phyloP scores from a whole-genome alignment of 2,329 filamentous ascomycete species.

The Intubia oerlemansii region DNA sequence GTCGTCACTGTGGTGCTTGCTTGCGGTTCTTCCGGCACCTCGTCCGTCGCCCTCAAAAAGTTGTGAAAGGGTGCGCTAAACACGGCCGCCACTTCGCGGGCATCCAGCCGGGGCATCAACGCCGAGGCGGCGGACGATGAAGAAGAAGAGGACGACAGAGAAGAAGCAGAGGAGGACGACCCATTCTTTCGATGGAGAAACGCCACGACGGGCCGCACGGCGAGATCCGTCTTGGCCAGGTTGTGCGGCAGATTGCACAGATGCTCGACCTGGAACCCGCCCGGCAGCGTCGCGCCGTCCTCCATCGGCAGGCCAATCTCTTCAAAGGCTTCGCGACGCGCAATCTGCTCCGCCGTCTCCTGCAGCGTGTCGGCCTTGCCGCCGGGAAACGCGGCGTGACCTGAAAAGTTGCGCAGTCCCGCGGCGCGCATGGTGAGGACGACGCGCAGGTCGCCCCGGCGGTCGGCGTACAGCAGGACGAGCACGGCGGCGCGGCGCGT shows the following conservation, averaged over 20 bases:
- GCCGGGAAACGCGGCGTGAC: conserved; percentile 71
- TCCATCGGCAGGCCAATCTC: conserved; percentile 75
- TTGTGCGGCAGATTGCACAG: conserved; percentile 66
- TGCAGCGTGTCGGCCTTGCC: conserved; percentile 41
- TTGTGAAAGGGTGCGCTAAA: conserved; percentile 79
- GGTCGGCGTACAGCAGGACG: conserved; percentile 72
- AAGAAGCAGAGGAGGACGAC: no score
- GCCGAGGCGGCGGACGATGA: conserved; percentile 36
- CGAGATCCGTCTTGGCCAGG: conserved; percentile 51
- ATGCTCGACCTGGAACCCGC: conserved; percentile 56
- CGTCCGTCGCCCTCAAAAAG: conserved; percentile 45
- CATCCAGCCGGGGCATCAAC: conserved; percentile 63
- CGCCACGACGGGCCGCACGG: conserved; percentile 56
- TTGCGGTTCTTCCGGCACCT: conserved; percentile 21
- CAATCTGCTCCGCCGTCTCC: conserved; percentile 58
- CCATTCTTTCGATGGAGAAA: conserved; percentile 35
- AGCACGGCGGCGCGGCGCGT: conserved; percentile 67
- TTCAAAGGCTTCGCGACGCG: conserved; percentile 74
- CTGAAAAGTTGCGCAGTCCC: conserved; percentile 46
- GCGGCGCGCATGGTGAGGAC: conserved; percentile 48
- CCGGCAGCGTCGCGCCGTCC: conserved; percentile 43
- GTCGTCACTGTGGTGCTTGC: no score
- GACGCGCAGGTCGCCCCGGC: conserved; percentile 52
- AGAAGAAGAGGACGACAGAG: no score
- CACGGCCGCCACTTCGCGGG: conserved; percentile 79